phyloP scores from a whole-genome alignment of 2,329 filamentous ascomycete genomes.

The Pseudopyrenochaeta lycopersici region DNA sequence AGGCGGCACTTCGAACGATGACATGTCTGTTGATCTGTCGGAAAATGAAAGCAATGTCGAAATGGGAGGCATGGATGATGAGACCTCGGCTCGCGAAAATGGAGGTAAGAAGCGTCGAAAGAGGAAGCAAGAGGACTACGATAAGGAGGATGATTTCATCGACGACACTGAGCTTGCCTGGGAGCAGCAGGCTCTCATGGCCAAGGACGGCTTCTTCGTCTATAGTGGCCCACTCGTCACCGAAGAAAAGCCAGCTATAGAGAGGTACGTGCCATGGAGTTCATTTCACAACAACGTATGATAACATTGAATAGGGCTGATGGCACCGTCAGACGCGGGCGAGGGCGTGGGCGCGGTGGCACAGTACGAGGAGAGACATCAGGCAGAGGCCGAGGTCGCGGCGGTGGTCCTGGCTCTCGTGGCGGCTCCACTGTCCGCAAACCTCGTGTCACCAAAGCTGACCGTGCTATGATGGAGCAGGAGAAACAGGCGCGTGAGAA shows the following conservation, averaged over 20 bases:
- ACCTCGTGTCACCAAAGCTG: conserved; percentile 85
- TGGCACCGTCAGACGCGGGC: conserved; percentile 74
- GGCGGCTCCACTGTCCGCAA: conserved; percentile 80
- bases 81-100: conserved; percentile 53
- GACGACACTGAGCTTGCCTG: conserved; percentile 95
- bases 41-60: conserved; percentile 85
- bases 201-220: conserved; percentile 96
- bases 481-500: conserved; percentile 81
- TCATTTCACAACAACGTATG: conserved; percentile 19
- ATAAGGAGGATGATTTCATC: conserved; percentile 73
- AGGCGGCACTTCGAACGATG: conserved; percentile 74
- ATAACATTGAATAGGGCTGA: conserved; percentile 66
- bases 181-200: conserved; percentile 94
- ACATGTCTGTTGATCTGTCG: conserved; percentile 82
- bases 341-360: conserved; percentile 64
- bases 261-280: conserved; percentile 60
- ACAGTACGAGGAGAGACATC: conserved; percentile 53
- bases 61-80: conserved; percentile 71
- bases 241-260: conserved; percentile 78
- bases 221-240: conserved; percentile 92
- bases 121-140: conserved; percentile 75
- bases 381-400: conserved; percentile 55
- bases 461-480: conserved; percentile 80
- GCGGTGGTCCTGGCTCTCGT: conserved; percentile 73
- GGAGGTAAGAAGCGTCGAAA: conserved; percentile 78